These are phyloP conservation scores for Fusarium ambrosium DNA, from an alignment of 2,329 filamentous ascomycete species.

Conservation along the genomic window DNA sequence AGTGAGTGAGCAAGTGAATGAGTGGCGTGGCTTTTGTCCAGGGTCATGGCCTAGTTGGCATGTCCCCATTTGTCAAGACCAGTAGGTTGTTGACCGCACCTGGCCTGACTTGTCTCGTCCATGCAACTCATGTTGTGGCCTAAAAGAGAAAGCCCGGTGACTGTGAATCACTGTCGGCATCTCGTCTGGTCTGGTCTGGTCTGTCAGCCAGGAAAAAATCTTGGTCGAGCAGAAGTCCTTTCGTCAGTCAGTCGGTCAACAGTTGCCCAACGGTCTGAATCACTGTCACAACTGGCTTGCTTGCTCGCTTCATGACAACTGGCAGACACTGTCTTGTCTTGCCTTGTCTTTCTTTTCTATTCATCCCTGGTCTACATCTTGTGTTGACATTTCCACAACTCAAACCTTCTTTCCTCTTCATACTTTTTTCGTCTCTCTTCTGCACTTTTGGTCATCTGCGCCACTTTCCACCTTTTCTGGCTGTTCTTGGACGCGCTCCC, in stretches of 20 bases:
- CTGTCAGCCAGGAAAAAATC: background rate
- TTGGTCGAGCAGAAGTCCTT: slow-evolving; percentile 7
- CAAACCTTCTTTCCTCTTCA: slow-evolving; percentile 12
- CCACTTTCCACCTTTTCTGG: background rate
- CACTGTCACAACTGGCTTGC: slow-evolving; percentile 17
- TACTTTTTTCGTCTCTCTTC: slow-evolving; percentile 23
- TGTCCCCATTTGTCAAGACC: slow-evolving; percentile 43
- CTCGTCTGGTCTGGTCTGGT: background rate
- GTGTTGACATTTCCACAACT: slow-evolving; percentile 8
- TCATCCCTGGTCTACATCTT: slow-evolving; percentile 1
- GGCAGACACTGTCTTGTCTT: slow-evolving; percentile 14
- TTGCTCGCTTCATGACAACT: slow-evolving; percentile 21
- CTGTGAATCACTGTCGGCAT: slow-evolving; percentile 26
- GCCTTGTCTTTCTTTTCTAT: background rate
- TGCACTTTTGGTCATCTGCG: slow-evolving; percentile 4
- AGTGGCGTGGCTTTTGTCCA: slow-evolving; percentile 45
- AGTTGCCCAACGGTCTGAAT: slow-evolving; percentile 34
- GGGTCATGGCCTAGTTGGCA: slow-evolving; percentile 43
- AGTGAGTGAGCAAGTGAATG: slow-evolving; percentile 35
- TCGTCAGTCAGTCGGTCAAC: slow-evolving; percentile 18
- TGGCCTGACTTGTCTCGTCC: slow-evolving; percentile 39
- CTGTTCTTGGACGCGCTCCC: background rate
- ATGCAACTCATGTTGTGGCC: slow-evolving; percentile 30
- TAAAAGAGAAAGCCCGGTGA: slow-evolving; percentile 19
- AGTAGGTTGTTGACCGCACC: slow-evolving; percentile 41